phyloP scores from a whole-genome alignment of 306 rosid genomes.

The Mucuna pruriens region DNA sequence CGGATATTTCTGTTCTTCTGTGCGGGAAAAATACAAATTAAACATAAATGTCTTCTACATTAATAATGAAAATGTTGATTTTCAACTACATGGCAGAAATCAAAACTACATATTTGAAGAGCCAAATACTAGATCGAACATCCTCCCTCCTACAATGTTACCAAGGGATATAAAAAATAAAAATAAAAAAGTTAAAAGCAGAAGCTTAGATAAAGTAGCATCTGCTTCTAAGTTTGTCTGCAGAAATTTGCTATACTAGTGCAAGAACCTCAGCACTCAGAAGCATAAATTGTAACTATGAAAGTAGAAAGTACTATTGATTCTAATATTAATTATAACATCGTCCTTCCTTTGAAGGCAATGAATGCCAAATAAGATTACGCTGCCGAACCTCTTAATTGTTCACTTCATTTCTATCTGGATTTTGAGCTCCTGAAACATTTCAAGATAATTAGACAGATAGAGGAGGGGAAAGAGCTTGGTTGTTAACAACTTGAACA shows the following conservation, averaged over 20 bases:
- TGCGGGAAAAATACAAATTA: background rate
- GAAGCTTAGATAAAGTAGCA: conserved; percentile 6
- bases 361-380: conserved; percentile 40
- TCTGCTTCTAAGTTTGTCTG: conserved; percentile 21
- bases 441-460: background rate
- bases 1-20: background rate
- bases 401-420: conserved; percentile 40
- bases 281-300: conserved; percentile 37
- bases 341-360: conserved; percentile 38
- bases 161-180: background rate
- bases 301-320: conserved; percentile 23
- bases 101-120: background rate
- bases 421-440: conserved; percentile 44
- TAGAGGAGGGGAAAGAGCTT: background rate
- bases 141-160: background rate
- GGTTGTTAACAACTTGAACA: conserved; percentile 4
- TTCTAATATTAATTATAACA: conserved; percentile 21
- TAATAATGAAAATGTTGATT: background rate
- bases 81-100: conserved; percentile 17
- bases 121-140: background rate
- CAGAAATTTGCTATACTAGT: conserved; percentile 10
- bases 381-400: conserved; percentile 30
- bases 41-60: background rate
- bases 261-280: conserved; percentile 40
- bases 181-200: background rate